Evolutionary conservation across 768 basidiomycete genomes (phyloP), one percentile per base, ranked within the genome.

Genomic region (Leucogyrophana mollusca): DNA sequence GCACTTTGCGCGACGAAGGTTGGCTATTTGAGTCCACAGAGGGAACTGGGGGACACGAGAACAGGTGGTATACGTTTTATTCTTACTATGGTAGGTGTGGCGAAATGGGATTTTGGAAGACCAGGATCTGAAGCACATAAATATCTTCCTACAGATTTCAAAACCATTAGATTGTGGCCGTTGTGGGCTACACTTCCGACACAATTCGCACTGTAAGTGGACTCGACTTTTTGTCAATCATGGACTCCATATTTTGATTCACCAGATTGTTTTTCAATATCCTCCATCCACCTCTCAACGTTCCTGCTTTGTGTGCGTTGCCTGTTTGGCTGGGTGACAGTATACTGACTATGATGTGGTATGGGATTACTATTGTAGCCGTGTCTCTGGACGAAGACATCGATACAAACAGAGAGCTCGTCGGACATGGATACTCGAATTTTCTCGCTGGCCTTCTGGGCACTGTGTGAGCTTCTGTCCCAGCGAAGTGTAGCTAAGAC

Each of bases 371-470:
- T 11, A 24, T 13, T 32, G 24, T 36, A 89, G 90, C 90, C 40
- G 89, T 99, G 11, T 95, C 93, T 11, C 73, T 99, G 22, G 79
- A 88, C 52, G 83, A 86, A 56, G 94, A 97, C 39, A 77, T 96
- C 48, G 84, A 96, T 53, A 94, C 94, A 0, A 85, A 98, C 65
- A 85, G 85, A 50, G 95, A 99, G 61, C 82, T 98, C 9, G 79
- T 96, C 38, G 91, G 79, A 0, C 95, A 99, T 61, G 95, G 95
- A 8, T 85, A 90, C 49, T 94, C 92, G 1, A 97, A 99, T 61
- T 53, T 97, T 3, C 70, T 88, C 0, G 81, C 94, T 2, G 94
- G 94, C 2, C 40, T 85, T 1, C 54, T 88, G 22, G 93, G 94
- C 6, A 85, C 87, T 7, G 91, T 94, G 76, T 90, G 72, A 49